Base-by-base conservation (phyloP, 2,329 filamentous ascomycete genomes). In the Ophiostoma fasciatum region DNA sequence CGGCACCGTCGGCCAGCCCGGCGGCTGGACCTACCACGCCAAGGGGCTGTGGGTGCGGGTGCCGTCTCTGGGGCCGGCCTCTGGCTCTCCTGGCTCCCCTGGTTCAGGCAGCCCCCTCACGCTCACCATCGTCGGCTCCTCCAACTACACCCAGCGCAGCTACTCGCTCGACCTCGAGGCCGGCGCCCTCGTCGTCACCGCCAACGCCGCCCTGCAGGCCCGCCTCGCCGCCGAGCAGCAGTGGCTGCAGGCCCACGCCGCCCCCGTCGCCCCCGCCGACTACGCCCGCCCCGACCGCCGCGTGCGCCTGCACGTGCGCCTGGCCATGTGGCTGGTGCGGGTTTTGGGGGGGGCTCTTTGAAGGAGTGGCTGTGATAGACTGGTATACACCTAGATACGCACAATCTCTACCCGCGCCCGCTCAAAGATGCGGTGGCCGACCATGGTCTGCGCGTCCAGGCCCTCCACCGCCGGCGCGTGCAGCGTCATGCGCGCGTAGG, bases 1-100 rank as follows among this genome's bases (percentile, higher is more conserved):
- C 31, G 90, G 90, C 8, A 82, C 75, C 0, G 81, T 93, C 3
- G 81, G 81, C 14, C 70, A 84, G 48, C 75, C 81, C 0, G 82
- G 66, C 1, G 88, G 84, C 1, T 98, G 92, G 90, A 94, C 88
- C 0, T 98, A 98, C 56, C 90, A 98, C 50, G 90, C 90, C 32
- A 98, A 98, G 58, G 90, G 90, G 0, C 64, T 96, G 3, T 96
- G 88, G 88, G 67, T 94, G 19, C 83, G 82, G 0, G 64, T 88
- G 37, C 72, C 79, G 0, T 70, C 78, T 31, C 55, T 64, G 25
- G 61, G 75, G 27, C 85, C 85, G 0, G 77, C 78, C 32, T n/a
- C n/a, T n/a, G n/a, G n/a, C n/a, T n/a, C n/a, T n/a, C n/a, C n/a
- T n/a, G n/a, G n/a, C n/a, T n/a, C n/a, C n/a, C n/a, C n/a, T n/a